Evolutionary conservation across 2,329 filamentous ascomycete genomes (phyloP).

Genomic region (Penicillium griseofulvum): DNA sequence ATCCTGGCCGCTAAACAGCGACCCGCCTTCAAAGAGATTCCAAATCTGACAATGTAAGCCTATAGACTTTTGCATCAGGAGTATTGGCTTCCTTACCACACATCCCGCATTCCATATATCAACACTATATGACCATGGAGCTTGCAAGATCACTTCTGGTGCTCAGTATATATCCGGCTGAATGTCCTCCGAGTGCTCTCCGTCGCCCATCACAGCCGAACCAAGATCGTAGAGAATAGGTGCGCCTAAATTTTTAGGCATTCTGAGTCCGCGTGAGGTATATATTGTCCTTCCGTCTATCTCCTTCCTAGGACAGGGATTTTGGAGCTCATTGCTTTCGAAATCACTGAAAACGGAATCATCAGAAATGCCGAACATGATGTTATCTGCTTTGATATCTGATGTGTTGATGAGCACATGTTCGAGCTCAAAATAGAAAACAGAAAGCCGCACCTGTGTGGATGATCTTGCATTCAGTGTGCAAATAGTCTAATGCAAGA

Average conservation of each 20-base stretch:
- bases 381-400: constrained; percentile 51
- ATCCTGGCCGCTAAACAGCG: constrained; percentile 46
- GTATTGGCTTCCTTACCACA: constrained; percentile 45
- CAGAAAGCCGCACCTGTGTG: background rate
- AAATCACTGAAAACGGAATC: constrained; percentile 43
- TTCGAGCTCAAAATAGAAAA: too few relatives aligned
- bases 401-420: too few relatives aligned
- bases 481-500: background rate
- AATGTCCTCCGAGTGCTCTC: constrained; percentile 30
- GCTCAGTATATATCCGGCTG: constrained; percentile 38
- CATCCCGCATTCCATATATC: constrained; percentile 56
- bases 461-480: background rate
- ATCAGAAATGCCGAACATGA: constrained; percentile 46
- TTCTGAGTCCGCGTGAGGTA: constrained; percentile 40
- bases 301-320: constrained; percentile 45
- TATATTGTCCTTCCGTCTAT: constrained; percentile 45
- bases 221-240: constrained; percentile 53
- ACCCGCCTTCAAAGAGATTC: constrained; percentile 49
- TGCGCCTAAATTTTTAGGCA: constrained; percentile 32
- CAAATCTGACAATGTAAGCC: constrained; percentile 42
- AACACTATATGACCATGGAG: constrained; percentile 47
- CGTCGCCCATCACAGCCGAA: constrained; percentile 41
- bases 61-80: constrained; percentile 10
- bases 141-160: constrained; percentile 49
- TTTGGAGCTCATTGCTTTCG: constrained; percentile 41